A percentile compares a stretch with the other conserved stretches of the same genome.
phyloP scores from a whole-genome alignment of 441 rosid genomes.

The Arabidopsis hybrid region DNA sequence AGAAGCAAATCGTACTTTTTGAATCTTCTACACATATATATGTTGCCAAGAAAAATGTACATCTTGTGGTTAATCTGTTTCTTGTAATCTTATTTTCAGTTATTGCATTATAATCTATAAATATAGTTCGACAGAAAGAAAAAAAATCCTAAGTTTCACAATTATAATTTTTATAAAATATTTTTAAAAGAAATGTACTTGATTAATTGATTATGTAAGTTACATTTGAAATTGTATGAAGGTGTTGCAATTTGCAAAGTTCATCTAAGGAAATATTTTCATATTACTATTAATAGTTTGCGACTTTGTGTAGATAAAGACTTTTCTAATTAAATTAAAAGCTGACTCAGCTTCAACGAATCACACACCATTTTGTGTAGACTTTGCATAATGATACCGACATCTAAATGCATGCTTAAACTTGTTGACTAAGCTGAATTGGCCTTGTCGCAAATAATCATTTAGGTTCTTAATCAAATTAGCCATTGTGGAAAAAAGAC shows the following conservation, averaged over 20 bases:
- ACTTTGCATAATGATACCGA: conserved; percentile 27
- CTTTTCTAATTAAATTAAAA: neutral
- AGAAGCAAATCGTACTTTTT: neutral
- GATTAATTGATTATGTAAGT: neutral
- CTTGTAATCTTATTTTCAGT: neutral
- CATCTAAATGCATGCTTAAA: conserved; percentile 22
- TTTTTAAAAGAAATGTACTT: no score
- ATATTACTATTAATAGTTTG: neutral
- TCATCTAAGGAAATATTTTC: neutral
- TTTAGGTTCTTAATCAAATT: conserved; percentile 13
- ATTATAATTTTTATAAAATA: neutral
- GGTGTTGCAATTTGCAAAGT: neutral
- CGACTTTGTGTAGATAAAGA: conserved; percentile 14
- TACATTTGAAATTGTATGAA: neutral
- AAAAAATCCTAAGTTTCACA: neutral
- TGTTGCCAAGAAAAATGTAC: neutral
- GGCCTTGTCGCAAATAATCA: conserved; percentile 3
- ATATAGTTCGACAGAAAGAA: neutral
- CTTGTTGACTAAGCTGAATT: conserved; percentile 41
- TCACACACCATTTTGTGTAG: conserved; percentile 4
- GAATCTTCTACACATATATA: neutral
- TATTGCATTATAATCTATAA: neutral
- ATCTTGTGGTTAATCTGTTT: neutral
- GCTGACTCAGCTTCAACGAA: conserved; percentile 31
- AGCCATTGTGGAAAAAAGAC: neutral